Base-by-base conservation (phyloP, 306 rosid species). In the Citrullus amarus region DNA sequence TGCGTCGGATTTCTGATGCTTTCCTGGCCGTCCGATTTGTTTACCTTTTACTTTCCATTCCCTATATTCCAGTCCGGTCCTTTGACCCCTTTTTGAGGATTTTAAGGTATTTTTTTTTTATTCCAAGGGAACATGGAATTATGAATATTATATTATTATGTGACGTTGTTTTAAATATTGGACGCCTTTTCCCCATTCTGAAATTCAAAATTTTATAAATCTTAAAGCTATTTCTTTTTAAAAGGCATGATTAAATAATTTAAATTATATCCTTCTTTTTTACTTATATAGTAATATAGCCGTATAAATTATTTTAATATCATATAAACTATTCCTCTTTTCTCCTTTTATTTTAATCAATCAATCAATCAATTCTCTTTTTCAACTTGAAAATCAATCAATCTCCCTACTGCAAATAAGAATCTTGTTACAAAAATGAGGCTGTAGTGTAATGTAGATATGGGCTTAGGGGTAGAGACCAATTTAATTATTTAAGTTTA, bases 1-100 rank as follows among this genome's bases (percentile, higher is more conserved):
- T 12, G 55, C n/a, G 75, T 43, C 75, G 36, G 0, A 43, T 68
- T 5, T 68, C 36, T 43, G 34, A 69, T 44, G 54, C 41, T 25
- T 72, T 48, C 68, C 76, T 39, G 62, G 28, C 79, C 77, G 36
- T 59, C 20, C 9, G 73, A 78, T 77, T 69, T 59, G 25, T 12
- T 43, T 77, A 46, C 75, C 56, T 72, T 72, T 72, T 50, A 1
- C 25, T 30, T 72, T 15, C 11, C 39, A 17, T 25, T 41, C 55
- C 72, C 73, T 8, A 34, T 66, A 39, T 66, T 68, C 75, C 74
- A 39, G 34, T 68, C 74, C 1, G n/a, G 9, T 68, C 74, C 2
- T 68, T 68, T 68, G 54, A 41, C 54, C 6, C 54, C 51, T 20
- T 69, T 69, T 69, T 69, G 56, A 12, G 56, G 15, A 69, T 69